Conservation (phyloP, 305 asterid genomes). For the Fraxinus ornus region DNA sequence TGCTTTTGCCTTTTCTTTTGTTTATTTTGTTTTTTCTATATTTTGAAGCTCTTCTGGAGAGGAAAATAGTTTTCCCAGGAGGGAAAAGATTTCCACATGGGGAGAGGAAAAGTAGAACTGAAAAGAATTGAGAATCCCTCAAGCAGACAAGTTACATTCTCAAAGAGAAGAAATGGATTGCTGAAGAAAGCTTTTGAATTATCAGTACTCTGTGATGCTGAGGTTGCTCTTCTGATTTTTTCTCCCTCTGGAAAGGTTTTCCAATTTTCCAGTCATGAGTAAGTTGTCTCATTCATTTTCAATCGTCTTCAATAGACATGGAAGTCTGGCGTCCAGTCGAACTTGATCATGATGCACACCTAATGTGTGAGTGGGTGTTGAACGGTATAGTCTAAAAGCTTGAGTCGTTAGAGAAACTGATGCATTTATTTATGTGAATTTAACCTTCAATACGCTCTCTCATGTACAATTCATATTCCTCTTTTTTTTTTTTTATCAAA, state of each 20-base stretch:
- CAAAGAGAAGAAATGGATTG: constrained; percentile 53
- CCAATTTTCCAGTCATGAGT: constrained; percentile 56
- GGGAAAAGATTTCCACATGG: constrained; percentile 31
- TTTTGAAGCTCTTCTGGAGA: not conserved
- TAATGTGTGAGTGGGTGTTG: no score
- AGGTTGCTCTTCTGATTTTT: constrained; percentile 46
- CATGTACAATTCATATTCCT: not conserved
- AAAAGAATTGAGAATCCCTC: constrained; percentile 60
- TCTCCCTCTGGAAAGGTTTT: constrained; percentile 52
- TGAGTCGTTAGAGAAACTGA: not conserved
- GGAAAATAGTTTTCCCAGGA: not conserved
- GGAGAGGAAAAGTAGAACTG: constrained; percentile 64
- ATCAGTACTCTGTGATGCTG: constrained; percentile 45
- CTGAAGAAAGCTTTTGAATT: constrained; percentile 50
- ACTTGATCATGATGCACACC: not conserved
- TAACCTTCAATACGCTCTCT: not conserved
- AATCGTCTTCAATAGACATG: not conserved
- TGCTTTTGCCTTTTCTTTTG: constrained; percentile 14
- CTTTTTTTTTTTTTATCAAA: no score
- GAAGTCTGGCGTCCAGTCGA: not conserved
- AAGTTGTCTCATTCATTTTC: not conserved
- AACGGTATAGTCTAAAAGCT: no score
- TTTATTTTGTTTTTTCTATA: not conserved
- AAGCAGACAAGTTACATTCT: constrained; percentile 57
- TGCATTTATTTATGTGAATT: not conserved